Evolutionary conservation across 2,329 filamentous ascomycete species (phyloP).

Genomic region (Cladophialophora yegresii): DNA sequence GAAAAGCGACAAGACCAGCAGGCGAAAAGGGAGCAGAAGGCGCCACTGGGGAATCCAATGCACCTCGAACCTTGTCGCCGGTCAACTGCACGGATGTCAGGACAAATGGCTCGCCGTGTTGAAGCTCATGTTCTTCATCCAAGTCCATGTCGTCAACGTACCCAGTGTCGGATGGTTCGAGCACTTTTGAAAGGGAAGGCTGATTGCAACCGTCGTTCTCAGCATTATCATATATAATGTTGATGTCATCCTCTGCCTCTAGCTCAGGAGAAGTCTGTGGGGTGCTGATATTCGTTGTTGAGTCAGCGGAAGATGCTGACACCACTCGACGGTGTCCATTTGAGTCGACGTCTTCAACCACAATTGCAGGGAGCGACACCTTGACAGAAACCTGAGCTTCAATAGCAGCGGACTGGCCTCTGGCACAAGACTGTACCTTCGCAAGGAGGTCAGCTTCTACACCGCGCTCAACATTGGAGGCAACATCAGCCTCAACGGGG

Average conservation of each 20-base stretch:
- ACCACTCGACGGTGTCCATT: constrained; percentile 1
- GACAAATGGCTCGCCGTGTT: not conserved
- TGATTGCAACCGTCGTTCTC: not conserved
- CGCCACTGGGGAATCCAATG: not conserved
- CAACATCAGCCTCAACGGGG: not conserved
- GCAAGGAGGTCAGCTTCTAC: not conserved
- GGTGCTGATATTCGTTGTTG: not conserved
- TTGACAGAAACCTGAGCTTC: not conserved
- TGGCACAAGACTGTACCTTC: not conserved
- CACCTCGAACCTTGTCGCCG: not conserved
- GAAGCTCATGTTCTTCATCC: not conserved
- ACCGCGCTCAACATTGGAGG: not conserved
- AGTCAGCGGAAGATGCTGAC: constrained; percentile 1
- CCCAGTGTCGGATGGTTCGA: not conserved
- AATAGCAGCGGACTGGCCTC: not conserved
- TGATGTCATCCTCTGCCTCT: not conserved
- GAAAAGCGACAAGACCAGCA: not conserved
- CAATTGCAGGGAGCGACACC: not conserved
- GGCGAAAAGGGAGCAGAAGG: not conserved
- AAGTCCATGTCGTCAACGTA: not conserved
- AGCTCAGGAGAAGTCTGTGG: not conserved
- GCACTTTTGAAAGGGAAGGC: not conserved
- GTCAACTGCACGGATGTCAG: not conserved
- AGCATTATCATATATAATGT: not conserved
- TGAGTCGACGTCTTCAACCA: not conserved